Evolutionary conservation across 306 rosid genomes (phyloP).

Genomic region (Ormosia emarginata): DNA sequence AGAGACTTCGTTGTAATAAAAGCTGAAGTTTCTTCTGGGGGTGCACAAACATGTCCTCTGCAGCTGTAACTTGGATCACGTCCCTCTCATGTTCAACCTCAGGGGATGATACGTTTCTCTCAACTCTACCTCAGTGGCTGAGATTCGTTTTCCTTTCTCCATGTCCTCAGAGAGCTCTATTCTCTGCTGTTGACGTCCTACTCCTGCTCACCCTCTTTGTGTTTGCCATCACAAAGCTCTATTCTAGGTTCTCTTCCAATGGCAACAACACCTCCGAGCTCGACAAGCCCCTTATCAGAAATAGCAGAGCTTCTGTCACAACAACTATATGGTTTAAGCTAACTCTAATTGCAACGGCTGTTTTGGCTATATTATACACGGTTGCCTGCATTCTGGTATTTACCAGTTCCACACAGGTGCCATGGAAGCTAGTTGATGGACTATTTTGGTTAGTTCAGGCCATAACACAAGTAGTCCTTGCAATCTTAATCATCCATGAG

Average conservation of each 20-base stretch:
- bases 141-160: constrained; percentile 75
- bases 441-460: constrained; percentile 72
- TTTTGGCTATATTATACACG: constrained; percentile 44
- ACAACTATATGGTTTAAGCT: constrained; percentile 62
- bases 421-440: constrained; percentile 63
- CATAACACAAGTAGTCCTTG: constrained; percentile 52
- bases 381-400: constrained; percentile 46
- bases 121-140: constrained; percentile 54
- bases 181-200: constrained; percentile 45
- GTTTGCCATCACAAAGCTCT: constrained; percentile 54
- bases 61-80: constrained; percentile 47
- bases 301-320: constrained; percentile 11
- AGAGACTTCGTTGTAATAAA: not conserved
- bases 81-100: constrained; percentile 59
- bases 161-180: constrained; percentile 80
- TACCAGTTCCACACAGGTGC: constrained; percentile 9
- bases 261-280: constrained; percentile 23
- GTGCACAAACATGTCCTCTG: constrained; percentile 41
- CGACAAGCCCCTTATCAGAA: constrained; percentile 49
- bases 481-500: constrained; percentile 56
- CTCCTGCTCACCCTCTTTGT: constrained; percentile 48
- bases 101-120: constrained; percentile 23
- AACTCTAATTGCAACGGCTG: constrained; percentile 40
- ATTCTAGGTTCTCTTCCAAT: constrained; percentile 42
- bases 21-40: not conserved